Conservation (phyloP, 768 basidiomycete genomes). For the Auricularia sp. region DNA sequence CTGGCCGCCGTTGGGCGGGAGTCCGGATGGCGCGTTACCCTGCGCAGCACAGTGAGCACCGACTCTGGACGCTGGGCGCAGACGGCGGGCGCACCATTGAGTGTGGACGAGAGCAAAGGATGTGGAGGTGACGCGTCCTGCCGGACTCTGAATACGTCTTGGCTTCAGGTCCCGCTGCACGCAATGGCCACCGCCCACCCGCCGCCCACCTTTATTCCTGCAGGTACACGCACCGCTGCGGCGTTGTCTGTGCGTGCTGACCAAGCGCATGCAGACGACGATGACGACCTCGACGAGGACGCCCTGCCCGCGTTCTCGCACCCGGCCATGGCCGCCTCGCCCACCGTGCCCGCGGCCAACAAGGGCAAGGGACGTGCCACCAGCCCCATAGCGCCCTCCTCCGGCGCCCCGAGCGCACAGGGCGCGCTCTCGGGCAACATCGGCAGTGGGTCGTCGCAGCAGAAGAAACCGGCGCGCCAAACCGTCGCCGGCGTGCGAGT, state of each 20-base stretch:
- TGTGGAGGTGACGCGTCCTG: slow-evolving; percentile 1
- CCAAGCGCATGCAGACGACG: slow-evolving; percentile 41
- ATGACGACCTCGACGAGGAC: slow-evolving; percentile 76
- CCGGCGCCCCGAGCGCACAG: slow-evolving; percentile 11
- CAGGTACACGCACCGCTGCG: slow-evolving; percentile 35
- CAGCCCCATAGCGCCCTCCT: slow-evolving; percentile 36
- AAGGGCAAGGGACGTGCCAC: slow-evolving; percentile 65
- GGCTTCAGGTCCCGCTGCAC: slow-evolving; percentile 1
- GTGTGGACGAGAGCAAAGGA: neutral
- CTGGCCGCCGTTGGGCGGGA: slow-evolving; percentile 25
- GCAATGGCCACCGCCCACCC: slow-evolving; percentile 1
- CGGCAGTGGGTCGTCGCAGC: slow-evolving; percentile 36
- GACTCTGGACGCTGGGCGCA: neutral
- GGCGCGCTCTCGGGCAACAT: slow-evolving; percentile 61
- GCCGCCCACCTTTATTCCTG: slow-evolving; percentile 50
- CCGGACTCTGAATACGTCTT: neutral
- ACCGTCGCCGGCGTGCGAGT: slow-evolving; percentile 78
- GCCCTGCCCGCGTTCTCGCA: slow-evolving; percentile 71
- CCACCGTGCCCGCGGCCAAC: slow-evolving; percentile 32
- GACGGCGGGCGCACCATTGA: neutral
- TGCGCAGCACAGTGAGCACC: slow-evolving; percentile 16
- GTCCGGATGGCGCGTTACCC: slow-evolving; percentile 70
- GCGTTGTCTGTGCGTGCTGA: neutral
- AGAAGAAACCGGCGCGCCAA: slow-evolving; percentile 35
- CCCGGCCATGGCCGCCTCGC: slow-evolving; percentile 36